Evolutionary conservation across 768 basidiomycete genomes (phyloP).

Genomic region (Russula virescens): DNA sequence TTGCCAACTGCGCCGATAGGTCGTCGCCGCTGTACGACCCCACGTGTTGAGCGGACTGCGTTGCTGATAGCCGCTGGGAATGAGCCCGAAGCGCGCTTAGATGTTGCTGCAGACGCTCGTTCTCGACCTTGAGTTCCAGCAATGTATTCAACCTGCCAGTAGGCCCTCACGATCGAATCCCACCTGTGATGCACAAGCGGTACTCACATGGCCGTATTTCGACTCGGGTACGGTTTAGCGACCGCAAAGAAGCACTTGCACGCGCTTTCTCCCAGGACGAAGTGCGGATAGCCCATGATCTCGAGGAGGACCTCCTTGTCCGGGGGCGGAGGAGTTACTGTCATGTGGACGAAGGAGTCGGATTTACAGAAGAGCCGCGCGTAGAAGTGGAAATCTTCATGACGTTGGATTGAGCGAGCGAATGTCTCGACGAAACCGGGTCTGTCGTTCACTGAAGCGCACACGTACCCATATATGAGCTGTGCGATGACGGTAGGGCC

Average conservation of each 20-base stretch:
- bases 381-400: slow-evolving; percentile 49
- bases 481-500: slow-evolving; percentile 17
- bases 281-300: slow-evolving; percentile 59
- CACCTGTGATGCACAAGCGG: slow-evolving; percentile 24
- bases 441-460: slow-evolving; percentile 52
- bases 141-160: slow-evolving; percentile 56
- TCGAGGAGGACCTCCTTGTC: slow-evolving; percentile 60
- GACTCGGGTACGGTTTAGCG: slow-evolving; percentile 72
- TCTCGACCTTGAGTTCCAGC: slow-evolving; percentile 83
- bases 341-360: slow-evolving; percentile 27
- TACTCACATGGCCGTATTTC: slow-evolving; percentile 61
- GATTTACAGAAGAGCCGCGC: slow-evolving; percentile 52
- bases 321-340: slow-evolving; percentile 26
- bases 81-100: slow-evolving; percentile 39
- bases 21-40: slow-evolving; percentile 19
- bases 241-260: slow-evolving; percentile 67
- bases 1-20: slow-evolving; percentile 11
- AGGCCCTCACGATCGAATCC: slow-evolving; percentile 1
- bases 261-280: slow-evolving; percentile 35
- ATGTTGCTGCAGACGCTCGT: slow-evolving; percentile 68
- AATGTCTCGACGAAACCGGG: slow-evolving; percentile 43
- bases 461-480: neutral
- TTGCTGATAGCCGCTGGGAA: slow-evolving; percentile 19
- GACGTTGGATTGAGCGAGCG: slow-evolving; percentile 46
- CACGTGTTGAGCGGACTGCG: slow-evolving; percentile 19